Evolutionary conservation across 2,329 filamentous ascomycete species (phyloP).

Genomic region (Dothideomycetes sp.): DNA sequence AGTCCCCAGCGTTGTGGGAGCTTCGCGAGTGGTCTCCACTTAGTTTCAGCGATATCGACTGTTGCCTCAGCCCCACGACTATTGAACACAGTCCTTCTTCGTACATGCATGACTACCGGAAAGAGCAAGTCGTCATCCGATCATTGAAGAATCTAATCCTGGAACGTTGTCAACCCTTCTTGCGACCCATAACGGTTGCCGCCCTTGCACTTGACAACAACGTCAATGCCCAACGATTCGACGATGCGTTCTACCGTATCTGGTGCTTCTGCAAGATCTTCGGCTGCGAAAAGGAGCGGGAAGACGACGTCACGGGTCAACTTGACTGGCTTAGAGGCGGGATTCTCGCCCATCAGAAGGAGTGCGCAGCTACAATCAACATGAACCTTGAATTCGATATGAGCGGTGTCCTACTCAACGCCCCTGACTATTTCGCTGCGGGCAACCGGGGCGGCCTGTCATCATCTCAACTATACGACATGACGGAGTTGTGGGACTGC

Average conservation of each 20-base stretch:
- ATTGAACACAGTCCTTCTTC: conserved; percentile 39
- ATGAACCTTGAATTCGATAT: conserved; percentile 37
- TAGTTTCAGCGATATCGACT: conserved; percentile 12
- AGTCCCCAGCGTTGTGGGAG: conserved; percentile 50
- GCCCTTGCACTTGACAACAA: conserved; percentile 39
- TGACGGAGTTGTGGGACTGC: conserved; percentile 55
- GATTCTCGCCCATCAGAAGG: conserved; percentile 35
- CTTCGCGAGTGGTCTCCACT: conserved; percentile 47
- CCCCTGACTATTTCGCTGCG: conserved; percentile 45
- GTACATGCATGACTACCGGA: conserved; percentile 41
- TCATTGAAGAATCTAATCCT: conserved; percentile 46
- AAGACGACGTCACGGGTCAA: conserved; percentile 48
- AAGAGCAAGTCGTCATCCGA: conserved; percentile 42
- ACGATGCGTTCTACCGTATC: conserved; percentile 53
- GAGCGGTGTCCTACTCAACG: conserved; percentile 42
- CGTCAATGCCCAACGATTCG: conserved; percentile 38
- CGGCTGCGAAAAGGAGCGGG: conserved; percentile 45
- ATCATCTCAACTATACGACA: conserved; percentile 48
- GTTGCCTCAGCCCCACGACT: conserved; percentile 32
- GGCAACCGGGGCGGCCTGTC: conserved; percentile 46
- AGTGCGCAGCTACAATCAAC: conserved; percentile 33
- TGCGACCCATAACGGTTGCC: conserved; percentile 44
- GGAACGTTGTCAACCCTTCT: conserved; percentile 43
- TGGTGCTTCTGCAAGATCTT: conserved; percentile 58
- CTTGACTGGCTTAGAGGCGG: conserved; percentile 54